phyloP scores from a whole-genome alignment of 2,329 filamentous ascomycete species.

The Teratosphaeriaceae sp. region DNA sequence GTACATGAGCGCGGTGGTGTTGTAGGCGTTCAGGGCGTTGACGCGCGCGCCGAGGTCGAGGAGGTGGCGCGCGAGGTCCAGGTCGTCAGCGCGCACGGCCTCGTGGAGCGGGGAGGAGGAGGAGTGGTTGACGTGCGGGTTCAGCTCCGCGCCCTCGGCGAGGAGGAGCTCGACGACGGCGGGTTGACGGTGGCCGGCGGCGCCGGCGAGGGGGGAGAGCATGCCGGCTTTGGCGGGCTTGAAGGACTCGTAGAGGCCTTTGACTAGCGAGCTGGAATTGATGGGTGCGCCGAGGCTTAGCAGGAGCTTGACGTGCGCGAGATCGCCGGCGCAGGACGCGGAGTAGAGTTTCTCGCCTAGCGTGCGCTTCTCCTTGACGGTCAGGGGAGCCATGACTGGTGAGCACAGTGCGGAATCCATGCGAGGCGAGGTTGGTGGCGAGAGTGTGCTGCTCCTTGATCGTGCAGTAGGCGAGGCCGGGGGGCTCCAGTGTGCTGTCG shows the following conservation, averaged over 20 bases:
- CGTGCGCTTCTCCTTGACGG: conserved; percentile 16
- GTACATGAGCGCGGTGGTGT: conserved; percentile 28
- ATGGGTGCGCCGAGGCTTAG: conserved; percentile 23
- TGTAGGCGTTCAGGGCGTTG: conserved; percentile 25
- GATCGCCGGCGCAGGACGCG: conserved; percentile 25
- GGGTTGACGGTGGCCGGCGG: conserved; percentile 22
- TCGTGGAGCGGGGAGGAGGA: conserved; percentile 27
- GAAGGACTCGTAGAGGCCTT: conserved; percentile 26
- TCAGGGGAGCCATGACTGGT: conserved; percentile 6
- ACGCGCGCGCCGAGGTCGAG: conserved; percentile 17
- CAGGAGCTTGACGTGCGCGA: conserved; percentile 20
- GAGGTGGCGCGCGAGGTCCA: conserved; percentile 19
- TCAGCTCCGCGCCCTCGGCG: conserved; percentile 23
- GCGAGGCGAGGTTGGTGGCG: conserved; percentile 11
- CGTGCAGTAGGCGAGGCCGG: conserved; percentile 21
- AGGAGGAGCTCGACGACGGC: conserved; percentile 22
- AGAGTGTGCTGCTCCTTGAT: conserved; percentile 9
- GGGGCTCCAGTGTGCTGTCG: conserved; percentile 26
- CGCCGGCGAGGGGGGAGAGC: conserved; percentile 28
- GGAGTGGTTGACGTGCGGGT: conserved; percentile 20
- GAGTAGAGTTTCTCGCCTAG: conserved; percentile 22
- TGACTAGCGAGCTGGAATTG: conserved; percentile 20
- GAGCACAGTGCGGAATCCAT: conserved; percentile 5
- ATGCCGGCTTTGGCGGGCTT: conserved; percentile 28
- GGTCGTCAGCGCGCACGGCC: conserved; percentile 23